Evolutionary conservation across 1,139 yeast species (phyloP), one percentile per base, ranked within the genome.

Genomic region (Blastobotrys serpentis): DNA sequence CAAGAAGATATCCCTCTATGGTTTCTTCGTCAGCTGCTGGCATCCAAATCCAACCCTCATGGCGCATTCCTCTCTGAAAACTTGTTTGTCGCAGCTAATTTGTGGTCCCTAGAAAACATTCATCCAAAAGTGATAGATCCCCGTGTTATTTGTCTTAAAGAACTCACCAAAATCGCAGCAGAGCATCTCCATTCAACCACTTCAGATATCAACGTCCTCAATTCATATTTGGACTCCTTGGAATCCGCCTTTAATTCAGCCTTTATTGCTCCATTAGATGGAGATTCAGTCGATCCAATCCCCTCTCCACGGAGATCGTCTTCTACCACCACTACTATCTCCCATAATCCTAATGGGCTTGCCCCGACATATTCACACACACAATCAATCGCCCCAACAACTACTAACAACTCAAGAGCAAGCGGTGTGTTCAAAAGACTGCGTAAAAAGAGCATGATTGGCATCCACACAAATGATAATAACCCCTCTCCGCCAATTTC

Each of bases 21-120:
- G 63, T 58, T 59, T 30, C 44, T 59, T 33, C 51, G 53, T 6
- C 61, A 52, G 38, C 52, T 59, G n/a, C 44, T 58, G 5, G 44
- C 41, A 14, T 55, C 60, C 2, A 55, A 56, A 23, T 45, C 56
- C 11, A 51, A 52, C 44, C 47, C 54, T 2, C 52, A 51, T 5
- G 64, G 64, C 2, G 55, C 59, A 8, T 58, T 48, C 39, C 40
- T 61, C 13, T 52, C 57, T 16, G 47, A 47, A 16, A 50, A 49
- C 23, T 42, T 61, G 32, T 57, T 56, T 39, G 33, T 61, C 14
- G 54, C 63, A 2, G 30, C 44, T 5, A 57, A 52, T n/a, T 36
- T 60, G 25, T 58, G 62, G 61, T 46, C 47, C 8, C 32, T 54
- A 22, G 53, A 53, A 10, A 44, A 49, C 6, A 48, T 57, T 36